Evolutionary conservation across 306 rosid species (phyloP), one percentile per base, ranked within the genome.

Genomic region (Ceratonia siliqua): DNA sequence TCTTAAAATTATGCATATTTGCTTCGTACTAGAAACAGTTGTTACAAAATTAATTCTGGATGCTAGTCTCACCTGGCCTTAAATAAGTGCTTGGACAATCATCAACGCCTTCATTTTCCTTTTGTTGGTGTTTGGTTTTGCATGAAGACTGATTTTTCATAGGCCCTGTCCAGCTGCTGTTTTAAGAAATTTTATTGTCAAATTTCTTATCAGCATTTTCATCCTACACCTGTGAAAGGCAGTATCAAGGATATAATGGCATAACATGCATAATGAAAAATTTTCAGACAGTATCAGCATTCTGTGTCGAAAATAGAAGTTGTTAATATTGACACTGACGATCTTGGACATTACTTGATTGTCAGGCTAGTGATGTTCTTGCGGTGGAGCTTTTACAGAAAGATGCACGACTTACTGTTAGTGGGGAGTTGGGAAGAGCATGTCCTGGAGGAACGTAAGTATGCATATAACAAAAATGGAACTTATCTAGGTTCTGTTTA

Each of bases 301-400:
- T 61, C 53, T 32, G 7, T 52, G 49, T 72, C 45, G 7, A 18
- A 17, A 73, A 20, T 43, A 30, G 38, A 22, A 27, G 33, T 56
- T 59, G 48, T 27, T 43, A 43, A 27, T 33, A 66, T 76, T 61
- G 45, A 32, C 48, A 59, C 14, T 43, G 18, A 63, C 33, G 61
- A 53, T 22, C 33, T 58, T 76, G 39, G 17, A 35, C 6, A 63
- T 73, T 55, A 25, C 36, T 77, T 87, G 75, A 69, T 63, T 83
- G 59, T 70, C 82, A 94, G 98, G 97, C 97, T 71, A 94, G 97
- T 78, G 98, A 94, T 70, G 96, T 91, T 70, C 98, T 94, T 68
- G 96, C 98, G 8, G 96, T 94, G 28, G 98, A 94, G 90, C 96
- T 94, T 82, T 76, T 94, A 68, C 98, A 91, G 87, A 94, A 94